Conservation (phyloP, 2,329 filamentous ascomycete species). For the Trichoderma gracile region DNA sequence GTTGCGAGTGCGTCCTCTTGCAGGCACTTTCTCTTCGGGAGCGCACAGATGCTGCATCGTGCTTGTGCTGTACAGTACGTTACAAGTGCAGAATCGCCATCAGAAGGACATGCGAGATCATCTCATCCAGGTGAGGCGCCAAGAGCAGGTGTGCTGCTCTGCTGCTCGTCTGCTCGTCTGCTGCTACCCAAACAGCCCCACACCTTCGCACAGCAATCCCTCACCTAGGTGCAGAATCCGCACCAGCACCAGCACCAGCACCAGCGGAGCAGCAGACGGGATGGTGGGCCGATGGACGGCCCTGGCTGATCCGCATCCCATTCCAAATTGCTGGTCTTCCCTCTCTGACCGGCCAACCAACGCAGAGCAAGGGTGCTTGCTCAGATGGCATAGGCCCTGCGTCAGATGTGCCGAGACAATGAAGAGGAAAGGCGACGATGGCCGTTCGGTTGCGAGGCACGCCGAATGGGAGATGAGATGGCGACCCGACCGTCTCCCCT, state of each 20-base stretch:
- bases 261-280: slow-evolving; percentile 4
- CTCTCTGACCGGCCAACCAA: neutral
- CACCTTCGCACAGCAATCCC: neutral
- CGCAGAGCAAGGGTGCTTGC: slow-evolving; percentile 6
- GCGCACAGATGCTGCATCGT: neutral
- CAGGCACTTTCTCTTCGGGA: neutral
- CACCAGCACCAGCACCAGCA: neutral
- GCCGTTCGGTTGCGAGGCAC: neutral
- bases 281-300: slow-evolving; percentile 19
- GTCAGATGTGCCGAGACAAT: slow-evolving; percentile 15
- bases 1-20: too few relatives aligned
- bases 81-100: slow-evolving; percentile 2
- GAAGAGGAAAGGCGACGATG: neutral
- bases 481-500: too few relatives aligned
- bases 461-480: slow-evolving; percentile 6
- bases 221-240: neutral
- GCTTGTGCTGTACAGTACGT: neutral
- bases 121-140: neutral
- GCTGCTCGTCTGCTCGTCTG: neutral
- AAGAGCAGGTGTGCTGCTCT: neutral
- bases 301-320: slow-evolving; percentile 9
- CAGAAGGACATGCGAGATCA: slow-evolving; percentile 6
- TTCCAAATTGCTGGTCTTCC: slow-evolving; percentile 16
- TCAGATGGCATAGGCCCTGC: neutral
- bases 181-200: neutral